Evolutionary conservation across 2,329 filamentous ascomycete species (phyloP).

Genomic region (Mycosphaerelloides madeirae): DNA sequence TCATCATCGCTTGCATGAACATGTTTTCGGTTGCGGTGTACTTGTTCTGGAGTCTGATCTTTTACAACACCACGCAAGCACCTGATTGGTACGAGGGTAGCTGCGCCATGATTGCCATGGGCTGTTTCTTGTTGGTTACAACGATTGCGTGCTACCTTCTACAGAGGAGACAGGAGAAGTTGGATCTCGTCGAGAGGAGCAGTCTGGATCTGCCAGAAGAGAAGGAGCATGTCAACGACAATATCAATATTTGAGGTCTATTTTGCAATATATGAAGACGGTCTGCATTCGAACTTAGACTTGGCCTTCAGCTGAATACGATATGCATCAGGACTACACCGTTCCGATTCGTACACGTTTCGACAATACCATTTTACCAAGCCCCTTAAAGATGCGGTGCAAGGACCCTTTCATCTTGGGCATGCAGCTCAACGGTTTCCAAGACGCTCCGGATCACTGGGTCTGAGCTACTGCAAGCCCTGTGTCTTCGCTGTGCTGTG

Average conservation of each 20-base stretch:
- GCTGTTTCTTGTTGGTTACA: conserved; percentile 19
- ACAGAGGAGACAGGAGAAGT: conserved; percentile 21
- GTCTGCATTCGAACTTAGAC: too few species aligned
- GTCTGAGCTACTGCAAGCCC: too few species aligned
- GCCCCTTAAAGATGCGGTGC: too few species aligned
- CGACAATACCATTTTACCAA: too few species aligned
- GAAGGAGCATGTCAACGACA: conserved; percentile 1
- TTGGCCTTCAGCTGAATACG: too few species aligned
- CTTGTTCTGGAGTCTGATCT: conserved; percentile 26
- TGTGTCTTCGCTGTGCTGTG: too few species aligned
- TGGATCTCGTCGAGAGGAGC: conserved; percentile 8
- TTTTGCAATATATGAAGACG: not conserved
- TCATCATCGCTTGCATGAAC: conserved; percentile 26
- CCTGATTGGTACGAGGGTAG: conserved; percentile 25
- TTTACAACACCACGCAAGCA: conserved; percentile 26
- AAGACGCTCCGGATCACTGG: too few species aligned
- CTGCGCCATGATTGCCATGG: conserved; percentile 28
- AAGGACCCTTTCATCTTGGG: too few species aligned
- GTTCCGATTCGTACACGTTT: too few species aligned
- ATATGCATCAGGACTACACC: too few species aligned
- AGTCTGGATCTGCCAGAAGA: conserved; percentile 1
- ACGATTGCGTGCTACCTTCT: conserved; percentile 20
- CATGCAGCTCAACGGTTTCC: too few species aligned
- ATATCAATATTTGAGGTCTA: not conserved
- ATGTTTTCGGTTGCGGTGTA: conserved; percentile 27